Conservation (phyloP, 208 protist genomes). For the Novymonas esmeraldas region DNA sequence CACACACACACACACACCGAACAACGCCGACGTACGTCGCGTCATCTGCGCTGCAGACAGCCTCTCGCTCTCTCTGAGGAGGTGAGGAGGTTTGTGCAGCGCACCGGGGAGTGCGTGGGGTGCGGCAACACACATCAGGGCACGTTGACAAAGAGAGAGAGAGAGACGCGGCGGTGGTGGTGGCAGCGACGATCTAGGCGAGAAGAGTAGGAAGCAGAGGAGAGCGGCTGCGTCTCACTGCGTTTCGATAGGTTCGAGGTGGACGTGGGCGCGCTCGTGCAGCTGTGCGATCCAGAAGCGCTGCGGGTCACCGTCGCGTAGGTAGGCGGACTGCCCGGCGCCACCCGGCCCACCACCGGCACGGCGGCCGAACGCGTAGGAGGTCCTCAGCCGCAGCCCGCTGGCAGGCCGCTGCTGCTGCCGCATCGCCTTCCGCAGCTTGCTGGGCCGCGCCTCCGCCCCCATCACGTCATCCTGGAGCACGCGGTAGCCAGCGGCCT, state of each 20-base stretch:
- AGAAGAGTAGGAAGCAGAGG: not conserved
- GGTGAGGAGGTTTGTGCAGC: too few species aligned
- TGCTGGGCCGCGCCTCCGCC: constrained; percentile 11
- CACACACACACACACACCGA: not conserved
- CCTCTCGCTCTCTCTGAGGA: not conserved
- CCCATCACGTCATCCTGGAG: constrained; percentile 8
- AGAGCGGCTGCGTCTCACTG: constrained; percentile 4
- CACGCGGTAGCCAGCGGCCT: constrained; percentile 12
- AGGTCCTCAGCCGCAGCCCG: constrained; percentile 24
- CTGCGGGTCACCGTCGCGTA: constrained; percentile 30
- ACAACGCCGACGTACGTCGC: not conserved
- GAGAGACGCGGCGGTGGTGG: not conserved
- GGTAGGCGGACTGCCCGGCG: constrained; percentile 32
- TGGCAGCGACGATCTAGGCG: not conserved
- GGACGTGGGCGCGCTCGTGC: constrained; percentile 31
- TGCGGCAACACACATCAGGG: not conserved
- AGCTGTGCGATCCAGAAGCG: constrained; percentile 40
- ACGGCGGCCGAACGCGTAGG: constrained; percentile 25
- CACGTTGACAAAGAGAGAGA: not conserved
- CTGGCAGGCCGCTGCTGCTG: constrained; percentile 10
- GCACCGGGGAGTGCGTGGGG: too few species aligned
- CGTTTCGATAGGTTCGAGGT: constrained; percentile 33
- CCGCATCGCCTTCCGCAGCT: constrained; percentile 18
- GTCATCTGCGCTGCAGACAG: not conserved
- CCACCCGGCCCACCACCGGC: constrained; percentile 23